Evolutionary conservation across 306 rosid species (phyloP), one percentile per base, ranked within the genome.

Genomic region (Senna siamea): DNA sequence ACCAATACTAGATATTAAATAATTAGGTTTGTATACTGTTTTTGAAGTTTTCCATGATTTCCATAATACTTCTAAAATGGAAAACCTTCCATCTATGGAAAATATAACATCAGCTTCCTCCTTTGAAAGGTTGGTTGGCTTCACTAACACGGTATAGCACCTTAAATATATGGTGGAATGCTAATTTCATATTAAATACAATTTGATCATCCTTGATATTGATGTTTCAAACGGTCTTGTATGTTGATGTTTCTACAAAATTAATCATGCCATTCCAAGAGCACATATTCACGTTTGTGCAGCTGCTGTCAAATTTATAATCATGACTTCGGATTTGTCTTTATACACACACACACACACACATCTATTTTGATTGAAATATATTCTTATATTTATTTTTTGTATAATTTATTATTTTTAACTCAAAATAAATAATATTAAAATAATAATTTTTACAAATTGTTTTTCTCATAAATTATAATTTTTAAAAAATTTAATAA

Each of bases 101-200:
- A 79, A 48, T 55, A 57, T 41, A 54, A 38, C 78, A 66, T 66
- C 83, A 80, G 26, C 77, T 77, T 66, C 73, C 52, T 52, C 74
- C 71, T 70, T 64, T 50, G 59, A 74, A 73, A 80, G 71, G 70
- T 82, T 76, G 15, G 79, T 79, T 76, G 70, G 76, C 81, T 79
- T 79, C 62, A 73, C 66, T 20, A 44, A 70, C 85, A 82, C 81
- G 79, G 54, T 26, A 32, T 32, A 69, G 38, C 59, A 41, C 46
- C 79, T 76, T 74, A 80, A 60, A 70, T 69, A 35, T 57, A 9
- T 17, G 73, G 66, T 76, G 73, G 51, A n/a, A 48, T 61, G 64
- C 48, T 79, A 70, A 82, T 58, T 77, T 72, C 40, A 74, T 65
- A 74, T 79, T 73, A 38, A 66, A 44, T 51, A 60, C 23, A 71